Base-by-base conservation (phyloP, 2,329 filamentous ascomycete genomes). In the Hypoxylon sp. region DNA sequence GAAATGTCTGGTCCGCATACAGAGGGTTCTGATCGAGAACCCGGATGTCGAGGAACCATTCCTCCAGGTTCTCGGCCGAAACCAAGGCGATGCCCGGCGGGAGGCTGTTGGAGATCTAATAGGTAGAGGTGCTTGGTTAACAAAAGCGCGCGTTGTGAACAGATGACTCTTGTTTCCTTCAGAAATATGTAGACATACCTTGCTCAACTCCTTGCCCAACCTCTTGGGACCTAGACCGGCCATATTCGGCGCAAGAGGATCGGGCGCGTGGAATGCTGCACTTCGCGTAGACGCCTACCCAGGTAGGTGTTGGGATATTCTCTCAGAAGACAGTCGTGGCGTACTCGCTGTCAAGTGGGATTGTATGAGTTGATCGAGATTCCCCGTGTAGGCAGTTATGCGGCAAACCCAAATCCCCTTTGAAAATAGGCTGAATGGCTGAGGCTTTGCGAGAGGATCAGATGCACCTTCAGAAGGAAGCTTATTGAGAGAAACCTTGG, bases 1-100 rank as follows among this genome's bases (percentile, higher is more conserved):
- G 85, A 77, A 91, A 98, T 20, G 80, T 88, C 72, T 98, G 83
- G 72, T 86, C 83, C 48, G 84, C 77, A 77, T 99, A 99, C 43
- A 99, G 78, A 1, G 94, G 94, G 71, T 99, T 99, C 56, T 84
- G 79, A 74, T 98, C 95, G 35, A 98, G 84, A 48, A 99, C 94
- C 66, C 84, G 80, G 50, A 99, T 96, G 73, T 99, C 96, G 77
- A 98, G 87, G 47, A 88, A 81, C 96, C 95, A 99, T 78, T 95
- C 89, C 70, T 91, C 84, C 48, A 97, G 87, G 73, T 92, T 88
- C 42, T 96, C 90, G 55, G 91, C 88, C 43, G 88, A 85, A 58
- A 96, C 87, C 45, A 98, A 85, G 45, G 84, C 81, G 74, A 99
- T 97, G 49, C 87, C 86, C 15, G 86, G 85, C 35, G 87, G 86